phyloP scores from a whole-genome alignment of 192 early-diverging fungal genomes.

The Umbelopsis isabellina region DNA sequence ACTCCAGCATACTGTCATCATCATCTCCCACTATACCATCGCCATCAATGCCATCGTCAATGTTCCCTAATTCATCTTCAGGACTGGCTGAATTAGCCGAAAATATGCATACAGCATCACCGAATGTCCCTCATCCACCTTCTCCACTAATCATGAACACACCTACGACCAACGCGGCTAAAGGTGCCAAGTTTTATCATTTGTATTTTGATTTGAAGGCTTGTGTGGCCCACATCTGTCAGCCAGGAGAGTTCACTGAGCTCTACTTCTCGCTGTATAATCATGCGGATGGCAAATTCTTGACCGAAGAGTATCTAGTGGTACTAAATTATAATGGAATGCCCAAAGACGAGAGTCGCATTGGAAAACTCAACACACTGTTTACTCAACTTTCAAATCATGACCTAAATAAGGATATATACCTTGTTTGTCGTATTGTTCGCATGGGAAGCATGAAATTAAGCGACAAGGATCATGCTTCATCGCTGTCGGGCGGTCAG shows the following conservation, averaged over 20 bases:
- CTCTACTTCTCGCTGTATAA: slow-evolving; percentile 65
- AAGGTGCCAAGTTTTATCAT: slow-evolving; percentile 48
- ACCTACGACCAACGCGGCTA: neutral
- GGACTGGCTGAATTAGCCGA: neutral
- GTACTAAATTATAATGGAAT: slow-evolving; percentile 57
- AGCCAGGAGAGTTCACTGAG: slow-evolving; percentile 63
- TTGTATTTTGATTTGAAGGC: slow-evolving; percentile 62
- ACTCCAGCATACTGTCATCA: neutral
- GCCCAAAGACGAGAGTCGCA: slow-evolving; percentile 48
- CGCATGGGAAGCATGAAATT: slow-evolving; percentile 66
- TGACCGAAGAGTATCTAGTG: slow-evolving; percentile 67
- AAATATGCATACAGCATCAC: slow-evolving; percentile 10
- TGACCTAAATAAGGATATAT: slow-evolving; percentile 55
- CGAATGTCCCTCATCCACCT: neutral
- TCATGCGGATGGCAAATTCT: slow-evolving; percentile 40
- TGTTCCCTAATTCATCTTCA: neutral
- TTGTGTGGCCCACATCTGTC: slow-evolving; percentile 60
- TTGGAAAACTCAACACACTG: slow-evolving; percentile 53
- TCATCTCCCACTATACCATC: neutral
- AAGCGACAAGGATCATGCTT: slow-evolving; percentile 47
- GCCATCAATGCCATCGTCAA: neutral
- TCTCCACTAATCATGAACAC: neutral
- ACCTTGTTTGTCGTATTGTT: slow-evolving; percentile 64
- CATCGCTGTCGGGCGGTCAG: slow-evolving; percentile 12
- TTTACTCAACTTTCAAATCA: slow-evolving; percentile 61